Percentiles rank a stretch among this genome's conserved stretches.
Evolutionary conservation across 2,329 filamentous ascomycete genomes (phyloP).

Genomic region (Sporothrix humicola): DNA sequence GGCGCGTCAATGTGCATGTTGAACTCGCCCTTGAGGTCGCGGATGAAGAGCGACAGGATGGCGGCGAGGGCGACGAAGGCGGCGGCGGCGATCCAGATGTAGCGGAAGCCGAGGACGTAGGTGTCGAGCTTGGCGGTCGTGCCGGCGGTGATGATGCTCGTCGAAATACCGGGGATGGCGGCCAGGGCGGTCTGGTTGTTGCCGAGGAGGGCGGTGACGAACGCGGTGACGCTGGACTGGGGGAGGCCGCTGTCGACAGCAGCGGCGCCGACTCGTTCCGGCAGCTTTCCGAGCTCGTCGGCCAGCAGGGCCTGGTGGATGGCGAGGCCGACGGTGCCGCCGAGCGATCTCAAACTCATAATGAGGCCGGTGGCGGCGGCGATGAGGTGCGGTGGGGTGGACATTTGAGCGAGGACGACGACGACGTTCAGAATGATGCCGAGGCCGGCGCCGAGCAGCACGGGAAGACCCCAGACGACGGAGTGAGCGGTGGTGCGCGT

Average conservation of each 20-base stretch:
- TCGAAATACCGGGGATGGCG: not conserved
- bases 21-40: not conserved
- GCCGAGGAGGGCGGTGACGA: not conserved
- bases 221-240: not conserved
- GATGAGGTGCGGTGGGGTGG: not conserved
- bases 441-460: not conserved
- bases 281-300: not conserved
- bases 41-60: not conserved
- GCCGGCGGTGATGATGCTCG: not conserved
- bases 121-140: not conserved
- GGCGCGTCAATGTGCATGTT: constrained; percentile 12
- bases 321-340: constrained; percentile 8
- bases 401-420: not conserved
- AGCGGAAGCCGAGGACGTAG: not conserved
- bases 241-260: not conserved
- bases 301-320: constrained; percentile 1
- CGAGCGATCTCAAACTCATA: constrained; percentile 1
- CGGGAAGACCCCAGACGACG: not conserved
- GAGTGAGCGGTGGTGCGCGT: not conserved
- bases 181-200: not conserved
- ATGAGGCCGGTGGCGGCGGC: not conserved
- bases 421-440: not conserved
- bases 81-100: constrained; percentile 1
- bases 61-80: not conserved
- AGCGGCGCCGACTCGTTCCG: not conserved